A percentile compares a stretch with the other conserved stretches of the same genome.
These are phyloP conservation scores for Ostreobium quekettii DNA, from an alignment of 139 green algal species.

Conservation along the genomic window DNA sequence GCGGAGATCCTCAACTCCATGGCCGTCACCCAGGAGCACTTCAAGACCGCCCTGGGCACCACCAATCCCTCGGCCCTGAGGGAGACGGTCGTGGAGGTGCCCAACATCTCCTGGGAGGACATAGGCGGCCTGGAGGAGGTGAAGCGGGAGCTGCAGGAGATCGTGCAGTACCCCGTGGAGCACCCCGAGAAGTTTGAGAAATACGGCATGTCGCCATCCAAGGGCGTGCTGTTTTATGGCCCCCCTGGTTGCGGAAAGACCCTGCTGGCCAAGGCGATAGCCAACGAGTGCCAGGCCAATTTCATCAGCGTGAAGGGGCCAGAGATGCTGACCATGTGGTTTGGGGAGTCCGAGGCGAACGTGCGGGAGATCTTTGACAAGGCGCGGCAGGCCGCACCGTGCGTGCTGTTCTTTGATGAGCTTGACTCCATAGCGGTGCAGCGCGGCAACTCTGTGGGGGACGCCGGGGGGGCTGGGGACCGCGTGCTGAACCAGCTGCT, in stretches of 20 bases:
- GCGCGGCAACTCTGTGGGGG: conserved; percentile 82
- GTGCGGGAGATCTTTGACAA: conserved; percentile 84
- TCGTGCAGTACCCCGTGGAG: conserved; percentile 43
- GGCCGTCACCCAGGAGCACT: not conserved
- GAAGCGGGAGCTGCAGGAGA: conserved; percentile 64
- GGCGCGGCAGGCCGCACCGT: conserved; percentile 75
- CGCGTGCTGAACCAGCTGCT: conserved; percentile 94
- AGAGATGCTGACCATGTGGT: conserved; percentile 99
- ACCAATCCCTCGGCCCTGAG: conserved; percentile 46
- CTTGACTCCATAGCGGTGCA: conserved; percentile 94
- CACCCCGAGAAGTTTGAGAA: conserved; percentile 37
- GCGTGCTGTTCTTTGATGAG: conserved; percentile 99
- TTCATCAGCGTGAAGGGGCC: conserved; percentile 72
- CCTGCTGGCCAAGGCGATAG: not conserved
- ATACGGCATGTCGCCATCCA: conserved; percentile 78
- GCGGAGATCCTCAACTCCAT: conserved; percentile 93
- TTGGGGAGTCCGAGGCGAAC: conserved; percentile 84
- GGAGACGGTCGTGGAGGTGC: conserved; percentile 51
- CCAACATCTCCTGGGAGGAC: conserved; percentile 25
- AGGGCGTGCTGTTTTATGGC: conserved; percentile 92
- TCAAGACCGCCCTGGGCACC: conserved; percentile 25
- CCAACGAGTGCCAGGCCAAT: not conserved
- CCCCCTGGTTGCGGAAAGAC: conserved; percentile 40
- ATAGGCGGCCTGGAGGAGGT: conserved; percentile 61
- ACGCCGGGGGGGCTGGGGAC: conserved; percentile 91